phyloP scores from a whole-genome alignment of 176 grass and related monocot genomes.

The Poa pratensis region DNA sequence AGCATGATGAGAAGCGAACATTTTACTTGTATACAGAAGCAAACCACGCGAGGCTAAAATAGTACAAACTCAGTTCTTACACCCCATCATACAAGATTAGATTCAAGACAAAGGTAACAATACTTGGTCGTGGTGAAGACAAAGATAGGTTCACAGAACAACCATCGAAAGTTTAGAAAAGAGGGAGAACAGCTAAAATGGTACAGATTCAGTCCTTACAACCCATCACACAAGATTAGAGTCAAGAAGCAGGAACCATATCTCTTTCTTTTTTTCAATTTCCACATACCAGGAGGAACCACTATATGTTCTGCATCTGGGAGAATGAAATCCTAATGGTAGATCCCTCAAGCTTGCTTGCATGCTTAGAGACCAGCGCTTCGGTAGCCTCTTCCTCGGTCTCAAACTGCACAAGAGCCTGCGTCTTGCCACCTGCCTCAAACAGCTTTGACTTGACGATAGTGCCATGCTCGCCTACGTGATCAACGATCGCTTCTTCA shows the following conservation, averaged over 20 bases:
- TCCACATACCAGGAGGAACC: neutral
- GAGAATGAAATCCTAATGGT: constrained; percentile 90
- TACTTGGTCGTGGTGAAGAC: neutral
- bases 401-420: constrained; percentile 83
- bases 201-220: neutral
- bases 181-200: neutral
- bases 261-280: neutral
- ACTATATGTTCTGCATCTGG: constrained; percentile 89
- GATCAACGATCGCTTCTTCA: constrained; percentile 67
- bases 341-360: constrained; percentile 68
- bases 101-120: neutral
- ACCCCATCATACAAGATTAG: neutral
- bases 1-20: neutral
- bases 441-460: constrained; percentile 77
- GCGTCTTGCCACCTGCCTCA: constrained; percentile 80
- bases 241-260: too few species aligned
- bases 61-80: neutral
- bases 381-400: constrained; percentile 80
- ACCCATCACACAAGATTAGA: neutral
- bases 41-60: neutral
- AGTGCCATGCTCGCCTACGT: constrained; percentile 70
- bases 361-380: constrained; percentile 80
- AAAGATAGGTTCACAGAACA: neutral
- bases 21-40: neutral
- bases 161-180: neutral